These are phyloP conservation scores for Aspergillus melleus DNA, from an alignment of 2,329 filamentous ascomycete genomes.

Conservation along the genomic window DNA sequence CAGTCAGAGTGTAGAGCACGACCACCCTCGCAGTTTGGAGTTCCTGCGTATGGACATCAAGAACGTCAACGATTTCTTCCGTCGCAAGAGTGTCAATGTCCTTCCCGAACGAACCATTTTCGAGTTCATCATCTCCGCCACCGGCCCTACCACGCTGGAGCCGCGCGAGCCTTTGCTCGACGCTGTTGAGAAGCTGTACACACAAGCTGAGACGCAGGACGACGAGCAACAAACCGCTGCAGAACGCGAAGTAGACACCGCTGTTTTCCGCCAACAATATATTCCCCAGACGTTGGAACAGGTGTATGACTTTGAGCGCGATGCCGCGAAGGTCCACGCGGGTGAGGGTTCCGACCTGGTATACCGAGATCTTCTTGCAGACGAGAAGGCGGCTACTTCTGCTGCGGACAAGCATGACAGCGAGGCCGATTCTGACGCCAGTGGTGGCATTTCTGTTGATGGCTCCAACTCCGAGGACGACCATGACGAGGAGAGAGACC, in stretches of 20 bases:
- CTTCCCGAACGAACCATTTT: slow-evolving; percentile 79
- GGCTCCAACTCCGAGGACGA: slow-evolving; percentile 45
- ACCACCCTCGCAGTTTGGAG: slow-evolving; percentile 87
- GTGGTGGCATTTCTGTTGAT: slow-evolving; percentile 34
- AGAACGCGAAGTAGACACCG: slow-evolving; percentile 69
- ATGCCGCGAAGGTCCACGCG: slow-evolving; percentile 72
- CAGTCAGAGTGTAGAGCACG: slow-evolving; percentile 94
- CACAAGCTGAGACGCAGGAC: slow-evolving; percentile 51
- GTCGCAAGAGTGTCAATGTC: slow-evolving; percentile 76
- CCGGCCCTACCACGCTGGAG: slow-evolving; percentile 46
- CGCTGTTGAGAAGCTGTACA: slow-evolving; percentile 67
- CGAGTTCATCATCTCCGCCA: slow-evolving; percentile 70
- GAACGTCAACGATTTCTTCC: slow-evolving; percentile 92
- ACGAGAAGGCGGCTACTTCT: slow-evolving; percentile 45
- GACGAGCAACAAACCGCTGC: slow-evolving; percentile 45
- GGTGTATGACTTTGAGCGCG: slow-evolving; percentile 93
- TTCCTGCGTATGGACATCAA: slow-evolving; percentile 99
- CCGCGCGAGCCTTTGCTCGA: slow-evolving; percentile 58
- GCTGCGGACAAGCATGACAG: slow-evolving; percentile 29
- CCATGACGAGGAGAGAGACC: slow-evolving; percentile 47
- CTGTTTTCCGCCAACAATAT: slow-evolving; percentile 93
- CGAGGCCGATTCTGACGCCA: slow-evolving; percentile 35
- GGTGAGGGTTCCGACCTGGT: slow-evolving; percentile 76
- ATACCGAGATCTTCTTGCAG: slow-evolving; percentile 80
- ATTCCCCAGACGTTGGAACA: slow-evolving; percentile 95